phyloP scores from a whole-genome alignment of 129 eudicot species.

The Flaveria trinervia region DNA sequence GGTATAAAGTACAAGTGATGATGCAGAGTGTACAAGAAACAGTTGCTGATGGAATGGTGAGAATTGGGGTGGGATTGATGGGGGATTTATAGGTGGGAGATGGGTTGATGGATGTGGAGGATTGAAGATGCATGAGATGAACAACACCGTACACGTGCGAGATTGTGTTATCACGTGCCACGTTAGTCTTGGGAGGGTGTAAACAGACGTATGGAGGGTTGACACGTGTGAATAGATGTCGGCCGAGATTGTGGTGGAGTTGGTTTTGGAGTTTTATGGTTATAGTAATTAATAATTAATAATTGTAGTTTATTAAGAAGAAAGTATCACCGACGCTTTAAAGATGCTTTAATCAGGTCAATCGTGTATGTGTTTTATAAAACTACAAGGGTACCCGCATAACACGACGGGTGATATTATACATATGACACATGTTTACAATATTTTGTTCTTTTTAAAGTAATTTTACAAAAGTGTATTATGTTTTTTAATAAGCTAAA shows the following conservation, averaged over 20 bases:
- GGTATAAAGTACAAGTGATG: neutral
- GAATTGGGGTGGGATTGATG: conserved; percentile 18
- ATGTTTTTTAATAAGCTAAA: no score
- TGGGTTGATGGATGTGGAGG: conserved; percentile 24
- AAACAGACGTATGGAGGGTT: neutral
- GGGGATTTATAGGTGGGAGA: conserved; percentile 21
- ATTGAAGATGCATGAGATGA: conserved; percentile 31
- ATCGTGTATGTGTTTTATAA: no score
- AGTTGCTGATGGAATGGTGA: conserved; percentile 1
- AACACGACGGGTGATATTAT: no score
- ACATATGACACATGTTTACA: no score
- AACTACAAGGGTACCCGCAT: no score
- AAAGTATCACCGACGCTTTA: no score
- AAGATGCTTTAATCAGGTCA: no score
- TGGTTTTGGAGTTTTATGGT: neutral
- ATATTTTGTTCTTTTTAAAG: no score
- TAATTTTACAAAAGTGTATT: no score
- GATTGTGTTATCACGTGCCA: conserved; percentile 19
- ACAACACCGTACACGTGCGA: conserved; percentile 29
- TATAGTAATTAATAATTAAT: no score
- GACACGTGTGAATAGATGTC: conserved; percentile 29
- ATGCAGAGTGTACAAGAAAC: neutral
- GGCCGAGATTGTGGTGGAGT: conserved; percentile 22
- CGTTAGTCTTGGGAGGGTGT: conserved; percentile 10
- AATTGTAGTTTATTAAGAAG: no score